Evolutionary conservation across 2,329 filamentous ascomycete genomes (phyloP), one percentile per base, ranked within the genome.

Genomic region (Cucurbitaria berberidis): DNA sequence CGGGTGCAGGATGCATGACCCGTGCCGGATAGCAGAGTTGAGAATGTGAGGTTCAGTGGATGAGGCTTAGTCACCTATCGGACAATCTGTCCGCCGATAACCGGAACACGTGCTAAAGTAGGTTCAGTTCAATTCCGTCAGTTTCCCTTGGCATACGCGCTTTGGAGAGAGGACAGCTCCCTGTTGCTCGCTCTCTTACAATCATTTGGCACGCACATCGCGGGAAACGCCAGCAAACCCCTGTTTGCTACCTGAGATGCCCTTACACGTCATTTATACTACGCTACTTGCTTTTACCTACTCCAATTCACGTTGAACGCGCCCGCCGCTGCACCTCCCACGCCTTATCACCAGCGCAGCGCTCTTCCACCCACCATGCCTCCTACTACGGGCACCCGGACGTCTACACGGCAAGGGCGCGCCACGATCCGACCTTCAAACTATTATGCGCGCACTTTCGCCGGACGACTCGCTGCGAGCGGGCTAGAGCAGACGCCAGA

Each of bases 381-480:
- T 50, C 72, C 72, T 19, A 69, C 70, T 21, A 61, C 63, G 50
- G 68, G 64, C 60, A 72, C 71, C 18, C 65, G 72, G 55, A 63
- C 68, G 30, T 80, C 78, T 38, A 78, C 79, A 50, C 74, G 80
- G 55, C 77, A 79, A 42, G 75, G 77, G 22, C 77, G 79, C 48
- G 76, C 77, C 47, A 79, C 75, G 36, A 75, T 79, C 47, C 68
- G 80, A 35, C 80, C 80, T 27, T 67, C 76, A 39, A 81, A 82
- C 66, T 82, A 82, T 73, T 82, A 82, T 74, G 80, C 80, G 57
- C 78, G 79, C 46, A 74, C 75, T 49, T 80, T 79, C 57, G 75
- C 73, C 56, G 73, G 73, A 38, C 66, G 75, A 34, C 68, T 73
- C 43, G 59, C 66, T 19, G 63, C 70, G 47, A 70, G 67, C 51